Evolutionary conservation across 495 filamentous ascomycete species (phyloP), one percentile per base, ranked within the genome.

Genomic region (Viridothelium virens): DNA sequence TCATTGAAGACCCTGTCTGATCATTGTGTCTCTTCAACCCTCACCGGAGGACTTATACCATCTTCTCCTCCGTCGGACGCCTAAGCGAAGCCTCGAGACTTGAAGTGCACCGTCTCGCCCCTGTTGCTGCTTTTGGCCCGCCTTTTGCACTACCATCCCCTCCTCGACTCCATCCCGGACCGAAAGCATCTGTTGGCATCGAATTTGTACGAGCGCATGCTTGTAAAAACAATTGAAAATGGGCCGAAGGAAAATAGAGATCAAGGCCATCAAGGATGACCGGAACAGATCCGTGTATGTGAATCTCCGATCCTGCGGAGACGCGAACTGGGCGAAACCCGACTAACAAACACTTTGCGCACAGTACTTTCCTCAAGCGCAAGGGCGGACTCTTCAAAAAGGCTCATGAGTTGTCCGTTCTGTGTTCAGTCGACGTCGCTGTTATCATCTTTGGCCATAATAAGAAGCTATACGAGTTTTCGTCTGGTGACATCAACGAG

Each of bases 331-430:
- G 63, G 63, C 46, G 10, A 11, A 38, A 12, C 12, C 61, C 5
- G 31, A 48, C 65, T 74, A 56, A 71, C 67, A 44, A 56, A 71
- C 67, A 44, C 39, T 63, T 56, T 34, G 18, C 34, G 10, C 39
- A 62, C 74, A 97, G 95, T 66, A 98, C 94, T 39, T 98, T 98
- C 76, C 81, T 98, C 64, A 98, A 98, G 81, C 89, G 94, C 78
- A 98, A 98, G 79, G 94, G 93, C 70, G 94, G 94, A 71, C 83
- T 98, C 34, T 97, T 98, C 84, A 98, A 98, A 85, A 98, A 98
- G 84, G 94, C 94, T 65, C 91, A 98, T 79, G 94, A 98, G 82
- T 84, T 98, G 34, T 96, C 93, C 67, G 94, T 97, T 50, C 87
- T 98, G 68, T 98, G 94, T 76, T 96, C 91, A 56, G 94, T 98